Conservation (phyloP, 805 yeast species). For the Candida morakotiae region DNA sequence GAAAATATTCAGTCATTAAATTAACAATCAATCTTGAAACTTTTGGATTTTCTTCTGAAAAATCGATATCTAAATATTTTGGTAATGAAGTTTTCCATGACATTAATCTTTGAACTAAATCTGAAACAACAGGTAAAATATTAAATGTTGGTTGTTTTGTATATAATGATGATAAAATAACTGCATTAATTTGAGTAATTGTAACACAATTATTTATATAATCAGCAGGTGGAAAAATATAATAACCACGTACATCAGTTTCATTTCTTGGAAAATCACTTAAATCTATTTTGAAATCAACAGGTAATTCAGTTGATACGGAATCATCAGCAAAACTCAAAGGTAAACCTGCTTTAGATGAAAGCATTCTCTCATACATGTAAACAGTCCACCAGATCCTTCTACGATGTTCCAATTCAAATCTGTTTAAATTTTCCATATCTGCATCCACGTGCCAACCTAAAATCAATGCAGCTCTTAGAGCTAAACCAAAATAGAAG, state of each 20-base stretch:
- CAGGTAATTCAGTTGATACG: constrained; percentile 72
- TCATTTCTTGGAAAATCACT: constrained; percentile 32
- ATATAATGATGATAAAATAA: constrained; percentile 63
- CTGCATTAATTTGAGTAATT: constrained; percentile 75
- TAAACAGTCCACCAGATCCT: constrained; percentile 48
- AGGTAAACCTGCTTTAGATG: constrained; percentile 80
- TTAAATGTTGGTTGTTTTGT: constrained; percentile 76
- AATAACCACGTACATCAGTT: constrained; percentile 57
- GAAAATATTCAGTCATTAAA: constrained; percentile 78
- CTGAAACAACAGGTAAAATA: constrained; percentile 69
- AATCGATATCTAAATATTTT: constrained; percentile 61
- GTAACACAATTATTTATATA: constrained; percentile 72
- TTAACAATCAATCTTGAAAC: constrained; percentile 68
- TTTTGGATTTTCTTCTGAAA: constrained; percentile 46
- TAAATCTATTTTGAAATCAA: constrained; percentile 59
- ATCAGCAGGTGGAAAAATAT: constrained; percentile 76
- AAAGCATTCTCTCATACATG: constrained; percentile 64
- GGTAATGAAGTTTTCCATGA: constrained; percentile 69
- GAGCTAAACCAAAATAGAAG: constrained; percentile 73
- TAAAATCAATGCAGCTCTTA: constrained; percentile 64
- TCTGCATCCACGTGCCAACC: constrained; percentile 86
- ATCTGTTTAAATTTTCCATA: constrained; percentile 49
- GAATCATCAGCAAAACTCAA: constrained; percentile 77
- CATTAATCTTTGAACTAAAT: constrained; percentile 60
- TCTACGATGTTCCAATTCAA: constrained; percentile 51